Percentiles rank a stretch among this genome's conserved stretches.
Evolutionary conservation across 352 stramenopile species (phyloP).

Genomic region (Pythium brachiatum): DNA sequence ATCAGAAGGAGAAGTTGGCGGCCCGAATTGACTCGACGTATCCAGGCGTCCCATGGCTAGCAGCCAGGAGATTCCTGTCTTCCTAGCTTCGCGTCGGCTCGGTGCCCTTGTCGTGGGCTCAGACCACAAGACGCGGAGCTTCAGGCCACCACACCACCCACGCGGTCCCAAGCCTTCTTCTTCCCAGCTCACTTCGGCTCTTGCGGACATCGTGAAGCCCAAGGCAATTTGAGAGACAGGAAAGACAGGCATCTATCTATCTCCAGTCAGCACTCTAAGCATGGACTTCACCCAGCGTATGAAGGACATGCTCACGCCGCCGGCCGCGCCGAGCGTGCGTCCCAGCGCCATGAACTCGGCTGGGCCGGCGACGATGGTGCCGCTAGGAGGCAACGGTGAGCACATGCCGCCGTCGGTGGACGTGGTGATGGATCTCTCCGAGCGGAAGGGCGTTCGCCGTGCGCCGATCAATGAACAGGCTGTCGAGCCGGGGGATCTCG

Average conservation of each 20-base stretch:
- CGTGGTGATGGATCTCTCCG: constrained; percentile 42
- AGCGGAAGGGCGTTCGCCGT: constrained; percentile 64
- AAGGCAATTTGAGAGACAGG: constrained; percentile 12
- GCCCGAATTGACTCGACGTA: not conserved
- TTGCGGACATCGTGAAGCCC: constrained; percentile 12
- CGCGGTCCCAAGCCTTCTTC: not conserved
- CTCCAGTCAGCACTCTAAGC: not conserved
- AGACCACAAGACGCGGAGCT: not conserved
- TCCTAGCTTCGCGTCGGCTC: not conserved
- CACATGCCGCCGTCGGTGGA: constrained; percentile 21
- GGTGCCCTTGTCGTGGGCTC: constrained; percentile 5
- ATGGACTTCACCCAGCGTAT: constrained; percentile 81
- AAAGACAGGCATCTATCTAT: not conserved
- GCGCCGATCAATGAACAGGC: constrained; percentile 77
- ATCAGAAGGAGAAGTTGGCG: not conserved
- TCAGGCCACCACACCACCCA: not conserved
- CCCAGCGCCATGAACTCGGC: constrained; percentile 36
- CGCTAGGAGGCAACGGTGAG: not conserved
- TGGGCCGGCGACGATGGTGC: constrained; percentile 15
- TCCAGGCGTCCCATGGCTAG: too few species aligned
- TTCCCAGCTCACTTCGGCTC: constrained; percentile 18
- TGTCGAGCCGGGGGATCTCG: constrained; percentile 64
- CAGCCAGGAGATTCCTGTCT: not conserved
- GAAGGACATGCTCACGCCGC: constrained; percentile 66
- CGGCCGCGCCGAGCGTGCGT: constrained; percentile 45